Evolutionary conservation across 2,329 filamentous ascomycete species (phyloP).

Genomic region (Endocalyx cinctus): DNA sequence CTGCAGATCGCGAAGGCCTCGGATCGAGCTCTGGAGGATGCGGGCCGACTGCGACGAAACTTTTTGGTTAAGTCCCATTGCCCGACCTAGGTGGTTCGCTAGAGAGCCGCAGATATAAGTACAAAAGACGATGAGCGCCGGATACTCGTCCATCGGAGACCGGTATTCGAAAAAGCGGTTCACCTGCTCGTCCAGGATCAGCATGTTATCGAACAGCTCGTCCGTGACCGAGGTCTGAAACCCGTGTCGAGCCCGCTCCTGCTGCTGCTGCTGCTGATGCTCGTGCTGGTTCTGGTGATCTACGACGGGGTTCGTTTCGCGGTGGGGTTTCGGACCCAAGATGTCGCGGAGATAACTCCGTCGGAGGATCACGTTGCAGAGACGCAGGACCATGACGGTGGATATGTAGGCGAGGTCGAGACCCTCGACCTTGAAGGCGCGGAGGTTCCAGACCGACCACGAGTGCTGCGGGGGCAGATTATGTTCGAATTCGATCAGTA

Average conservation of each 20-base stretch:
- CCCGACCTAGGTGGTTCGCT: conserved; percentile 25
- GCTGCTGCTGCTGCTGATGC: conserved; percentile 21
- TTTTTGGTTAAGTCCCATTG: conserved; percentile 23
- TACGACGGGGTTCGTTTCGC: conserved; percentile 5
- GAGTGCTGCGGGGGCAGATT: conserved; percentile 25
- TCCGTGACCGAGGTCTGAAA: conserved; percentile 19
- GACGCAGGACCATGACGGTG: conserved; percentile 29
- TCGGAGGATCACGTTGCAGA: conserved; percentile 32
- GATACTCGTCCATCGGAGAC: conserved; percentile 25
- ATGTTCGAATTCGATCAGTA: conserved; percentile 23
- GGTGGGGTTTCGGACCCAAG: conserved; percentile 5
- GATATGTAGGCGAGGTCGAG: conserved; percentile 32
- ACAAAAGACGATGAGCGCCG: conserved; percentile 34
- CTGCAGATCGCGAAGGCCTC: conserved; percentile 1
- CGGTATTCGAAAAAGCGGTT: conserved; percentile 26
- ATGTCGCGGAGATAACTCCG: conserved; percentile 30
- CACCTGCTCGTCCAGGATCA: conserved; percentile 31
- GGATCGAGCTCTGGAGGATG: background rate
- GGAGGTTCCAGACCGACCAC: conserved; percentile 33
- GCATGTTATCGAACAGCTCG: conserved; percentile 32
- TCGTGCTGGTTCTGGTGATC: conserved; percentile 2
- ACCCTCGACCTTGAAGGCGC: conserved; percentile 29
- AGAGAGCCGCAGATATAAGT: conserved; percentile 36
- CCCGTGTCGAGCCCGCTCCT: too few species aligned
- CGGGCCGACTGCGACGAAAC: background rate